Conservation (phyloP, 768 basidiomycete species). For the Pleurotus platypus region DNA sequence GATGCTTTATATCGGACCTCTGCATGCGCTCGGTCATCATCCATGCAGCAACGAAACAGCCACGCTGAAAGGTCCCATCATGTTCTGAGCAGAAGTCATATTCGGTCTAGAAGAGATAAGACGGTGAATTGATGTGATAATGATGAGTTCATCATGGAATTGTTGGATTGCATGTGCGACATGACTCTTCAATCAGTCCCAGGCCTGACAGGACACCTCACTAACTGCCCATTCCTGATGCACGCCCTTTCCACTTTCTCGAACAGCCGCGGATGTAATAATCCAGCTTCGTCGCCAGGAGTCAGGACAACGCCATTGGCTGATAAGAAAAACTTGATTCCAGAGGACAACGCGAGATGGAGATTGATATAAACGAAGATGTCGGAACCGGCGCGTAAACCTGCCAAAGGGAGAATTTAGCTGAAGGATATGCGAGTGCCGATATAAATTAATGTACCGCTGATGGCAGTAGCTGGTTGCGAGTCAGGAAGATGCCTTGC, state of each 20-base stretch:
- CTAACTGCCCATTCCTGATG: not conserved
- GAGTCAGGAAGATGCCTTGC: conserved; percentile 54
- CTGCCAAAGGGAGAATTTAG: not conserved
- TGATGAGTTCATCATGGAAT: no score
- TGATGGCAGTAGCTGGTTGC: conserved; percentile 34
- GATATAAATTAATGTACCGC: conserved; percentile 34
- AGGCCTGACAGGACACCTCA: no score
- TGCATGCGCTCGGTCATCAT: no score
- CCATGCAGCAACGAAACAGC: no score
- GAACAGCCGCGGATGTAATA: conserved; percentile 52
- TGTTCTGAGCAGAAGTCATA: no score
- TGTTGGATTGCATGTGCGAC: no score
- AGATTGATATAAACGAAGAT: conserved; percentile 68
- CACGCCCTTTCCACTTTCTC: conserved; percentile 33
- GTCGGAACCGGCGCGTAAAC: conserved; percentile 45
- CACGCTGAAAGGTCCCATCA: no score
- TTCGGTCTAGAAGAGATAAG: no score
- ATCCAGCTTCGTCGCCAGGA: conserved; percentile 54
- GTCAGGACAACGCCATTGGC: conserved; percentile 69
- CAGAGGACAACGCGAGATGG: conserved; percentile 44
- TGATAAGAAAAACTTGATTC: conserved; percentile 56
- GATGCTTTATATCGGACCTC: no score
- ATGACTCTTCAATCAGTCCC: no score
- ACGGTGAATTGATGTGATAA: no score
- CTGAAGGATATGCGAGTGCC: no score